These are phyloP conservation scores for Globisporangium spinosum DNA, from an alignment of 352 stramenopile species.

Conservation along the genomic window DNA sequence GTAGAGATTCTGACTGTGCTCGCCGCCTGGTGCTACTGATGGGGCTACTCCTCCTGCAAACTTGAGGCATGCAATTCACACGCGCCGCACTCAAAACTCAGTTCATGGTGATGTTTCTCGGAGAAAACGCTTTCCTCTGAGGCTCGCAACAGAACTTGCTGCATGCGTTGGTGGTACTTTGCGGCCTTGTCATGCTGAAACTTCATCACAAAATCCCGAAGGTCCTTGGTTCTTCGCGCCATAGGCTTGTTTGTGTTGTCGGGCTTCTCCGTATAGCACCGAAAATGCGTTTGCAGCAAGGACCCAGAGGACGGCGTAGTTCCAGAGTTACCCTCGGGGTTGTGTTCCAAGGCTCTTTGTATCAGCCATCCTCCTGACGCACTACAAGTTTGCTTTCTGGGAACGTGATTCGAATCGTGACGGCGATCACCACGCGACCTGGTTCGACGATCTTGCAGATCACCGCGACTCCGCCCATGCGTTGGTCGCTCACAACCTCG, in stretches of 20 bases:
- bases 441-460: slow-evolving; percentile 3
- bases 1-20: no score
- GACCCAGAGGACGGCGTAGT: no score
- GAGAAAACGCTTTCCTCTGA: neutral
- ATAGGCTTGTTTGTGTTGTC: neutral
- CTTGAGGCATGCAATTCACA: neutral
- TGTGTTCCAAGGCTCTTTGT: neutral
- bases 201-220: neutral
- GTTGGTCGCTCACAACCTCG: neutral
- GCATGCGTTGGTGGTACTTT: neutral
- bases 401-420: neutral
- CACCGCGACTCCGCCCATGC: neutral
- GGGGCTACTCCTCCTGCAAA: neutral
- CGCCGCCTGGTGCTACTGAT: no score
- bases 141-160: neutral
- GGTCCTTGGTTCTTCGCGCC: neutral
- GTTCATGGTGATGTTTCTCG: neutral
- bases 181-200: neutral
- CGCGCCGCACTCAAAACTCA: neutral
- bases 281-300: neutral
- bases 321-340: no score
- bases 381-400: neutral
- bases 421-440: neutral
- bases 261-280: neutral
- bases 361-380: neutral